Percentiles rank a stretch among this genome's conserved stretches.
These are phyloP conservation scores for Zychaea mexicana DNA, from an alignment of 371 early-diverging fungal genomes.

Conservation along the genomic window DNA sequence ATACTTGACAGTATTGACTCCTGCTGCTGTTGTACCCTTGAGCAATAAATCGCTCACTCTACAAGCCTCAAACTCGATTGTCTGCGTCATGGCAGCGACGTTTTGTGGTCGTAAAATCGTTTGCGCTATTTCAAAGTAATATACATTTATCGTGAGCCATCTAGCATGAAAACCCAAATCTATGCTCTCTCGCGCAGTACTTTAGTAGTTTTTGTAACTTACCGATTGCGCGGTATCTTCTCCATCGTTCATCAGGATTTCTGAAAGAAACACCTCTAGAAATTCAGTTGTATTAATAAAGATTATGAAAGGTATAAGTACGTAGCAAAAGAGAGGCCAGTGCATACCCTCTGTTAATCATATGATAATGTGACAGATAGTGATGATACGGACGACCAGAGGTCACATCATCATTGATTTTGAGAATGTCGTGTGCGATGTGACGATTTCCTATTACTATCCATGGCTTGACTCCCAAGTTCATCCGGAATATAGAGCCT, in stretches of 20 bases:
- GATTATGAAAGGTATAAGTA: no score
- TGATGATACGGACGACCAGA: no score
- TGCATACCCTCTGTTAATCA: no score
- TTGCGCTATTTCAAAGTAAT: not conserved
- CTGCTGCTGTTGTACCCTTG: not conserved
- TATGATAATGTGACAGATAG: no score
- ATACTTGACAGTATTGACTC: not conserved
- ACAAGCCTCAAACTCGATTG: slow-evolving; percentile 2
- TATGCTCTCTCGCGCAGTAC: not conserved
- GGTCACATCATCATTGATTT: no score
- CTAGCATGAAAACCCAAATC: not conserved
- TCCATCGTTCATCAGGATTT: slow-evolving; percentile 10
- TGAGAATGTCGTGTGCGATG: no score
- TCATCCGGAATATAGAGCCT: no score
- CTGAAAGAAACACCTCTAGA: slow-evolving; percentile 15
- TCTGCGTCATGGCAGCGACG: not conserved
- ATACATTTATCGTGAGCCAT: not conserved
- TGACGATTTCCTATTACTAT: no score
- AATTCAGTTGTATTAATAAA: no score
- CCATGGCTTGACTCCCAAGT: no score
- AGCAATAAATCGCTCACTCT: slow-evolving; percentile 3
- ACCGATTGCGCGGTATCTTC: slow-evolving; percentile 13
- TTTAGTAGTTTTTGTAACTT: no score
- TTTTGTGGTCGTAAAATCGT: slow-evolving; percentile 8
- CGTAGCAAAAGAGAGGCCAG: no score